Percentiles rank a stretch among this genome's conserved stretches.
These are phyloP conservation scores for Pseudogymnoascus sp. DNA, from an alignment of 2,329 filamentous ascomycete genomes.

Conservation along the genomic window DNA sequence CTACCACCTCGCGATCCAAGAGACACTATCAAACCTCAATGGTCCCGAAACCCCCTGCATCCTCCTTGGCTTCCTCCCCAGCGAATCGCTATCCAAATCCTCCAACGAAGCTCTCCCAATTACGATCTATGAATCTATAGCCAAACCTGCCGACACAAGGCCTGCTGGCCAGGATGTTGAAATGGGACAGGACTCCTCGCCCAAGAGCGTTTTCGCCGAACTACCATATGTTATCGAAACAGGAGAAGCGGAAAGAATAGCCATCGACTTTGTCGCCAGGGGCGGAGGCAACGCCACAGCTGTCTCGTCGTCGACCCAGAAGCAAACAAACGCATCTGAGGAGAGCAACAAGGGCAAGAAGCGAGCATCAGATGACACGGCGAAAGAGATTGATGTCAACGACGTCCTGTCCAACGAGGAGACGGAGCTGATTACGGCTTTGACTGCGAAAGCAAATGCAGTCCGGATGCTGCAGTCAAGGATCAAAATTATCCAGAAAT, in stretches of 20 bases:
- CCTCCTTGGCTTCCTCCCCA: conserved; percentile 78
- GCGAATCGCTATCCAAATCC: conserved; percentile 44
- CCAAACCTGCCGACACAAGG: conserved; percentile 58
- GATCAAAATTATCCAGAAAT: conserved; percentile 65
- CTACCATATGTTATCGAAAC: conserved; percentile 85
- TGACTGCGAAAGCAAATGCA: conserved; percentile 85
- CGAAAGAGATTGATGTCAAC: conserved; percentile 40
- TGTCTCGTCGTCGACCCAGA: conserved; percentile 31
- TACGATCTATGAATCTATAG: conserved; percentile 81
- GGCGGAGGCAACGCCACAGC: conserved; percentile 75
- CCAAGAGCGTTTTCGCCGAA: conserved; percentile 67
- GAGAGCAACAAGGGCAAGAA: conserved; percentile 33
- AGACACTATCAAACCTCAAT: neutral
- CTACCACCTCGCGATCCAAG: conserved; percentile 58
- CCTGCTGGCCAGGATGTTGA: conserved; percentile 59
- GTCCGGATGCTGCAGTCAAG: conserved; percentile 85
- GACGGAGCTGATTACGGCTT: conserved; percentile 53
- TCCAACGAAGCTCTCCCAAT: conserved; percentile 77
- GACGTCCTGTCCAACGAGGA: conserved; percentile 52
- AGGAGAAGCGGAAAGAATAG: conserved; percentile 95
- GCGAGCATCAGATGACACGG: conserved; percentile 22
- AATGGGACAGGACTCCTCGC: conserved; percentile 57
- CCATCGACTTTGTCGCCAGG: conserved; percentile 84
- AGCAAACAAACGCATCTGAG: conserved; percentile 17
- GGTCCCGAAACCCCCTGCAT: conserved; percentile 33